These are phyloP conservation scores for Colletotrichum plurivorum DNA, from an alignment of 2,329 filamentous ascomycete species.

Conservation along the genomic window DNA sequence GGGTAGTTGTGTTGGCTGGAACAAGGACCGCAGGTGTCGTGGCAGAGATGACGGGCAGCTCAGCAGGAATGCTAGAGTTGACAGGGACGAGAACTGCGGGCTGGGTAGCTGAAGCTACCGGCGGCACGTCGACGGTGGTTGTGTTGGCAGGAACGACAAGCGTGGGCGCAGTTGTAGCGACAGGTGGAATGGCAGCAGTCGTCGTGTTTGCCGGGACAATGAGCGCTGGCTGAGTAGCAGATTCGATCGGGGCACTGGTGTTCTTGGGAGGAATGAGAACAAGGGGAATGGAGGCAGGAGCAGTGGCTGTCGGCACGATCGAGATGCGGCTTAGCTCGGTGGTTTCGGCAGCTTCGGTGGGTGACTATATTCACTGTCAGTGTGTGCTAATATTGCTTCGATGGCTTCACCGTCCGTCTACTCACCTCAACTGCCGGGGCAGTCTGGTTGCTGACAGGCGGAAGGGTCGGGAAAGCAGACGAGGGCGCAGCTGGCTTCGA, in stretches of 20 bases:
- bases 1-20: slow-evolving; percentile 6
- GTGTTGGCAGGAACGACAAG: neutral
- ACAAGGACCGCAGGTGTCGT: neutral
- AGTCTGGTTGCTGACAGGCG: slow-evolving; percentile 24
- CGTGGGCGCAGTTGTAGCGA: neutral
- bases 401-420: neutral
- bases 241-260: neutral
- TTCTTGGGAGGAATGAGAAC: slow-evolving; percentile 8
- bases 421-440: neutral
- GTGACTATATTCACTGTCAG: neutral
- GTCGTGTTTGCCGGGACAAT: neutral
- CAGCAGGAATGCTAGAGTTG: neutral
- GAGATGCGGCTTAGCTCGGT: slow-evolving; percentile 23
- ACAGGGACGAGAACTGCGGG: neutral
- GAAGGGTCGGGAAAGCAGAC: slow-evolving; percentile 6
- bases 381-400: neutral
- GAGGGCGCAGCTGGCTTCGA: neutral
- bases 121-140: neutral
- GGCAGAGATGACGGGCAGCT: neutral
- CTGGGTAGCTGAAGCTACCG: slow-evolving; percentile 1
- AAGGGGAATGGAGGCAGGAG: slow-evolving; percentile 10
- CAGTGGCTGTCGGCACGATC: slow-evolving; percentile 33
- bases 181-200: neutral
- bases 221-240: neutral
- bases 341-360: neutral